These are phyloP conservation scores for Chalciporus chontae DNA, from an alignment of 768 basidiomycete genomes.

Conservation along the genomic window DNA sequence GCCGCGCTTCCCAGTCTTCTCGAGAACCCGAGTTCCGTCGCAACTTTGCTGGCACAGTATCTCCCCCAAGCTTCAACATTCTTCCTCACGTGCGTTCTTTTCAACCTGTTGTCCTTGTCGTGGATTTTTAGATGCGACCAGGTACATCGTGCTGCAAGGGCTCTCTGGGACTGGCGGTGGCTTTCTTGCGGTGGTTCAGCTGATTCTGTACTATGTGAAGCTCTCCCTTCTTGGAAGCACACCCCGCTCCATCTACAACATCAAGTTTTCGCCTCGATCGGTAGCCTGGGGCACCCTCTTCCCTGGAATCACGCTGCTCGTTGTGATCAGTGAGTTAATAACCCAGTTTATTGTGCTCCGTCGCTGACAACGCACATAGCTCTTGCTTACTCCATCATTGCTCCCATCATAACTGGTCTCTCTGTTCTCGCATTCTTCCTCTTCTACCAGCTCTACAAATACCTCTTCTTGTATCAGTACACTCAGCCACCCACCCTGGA, in stretches of 20 bases:
- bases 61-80: constrained; percentile 84
- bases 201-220: constrained; percentile 89
- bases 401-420: constrained; percentile 92
- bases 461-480: constrained; percentile 77
- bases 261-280: constrained; percentile 69
- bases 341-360: not conserved
- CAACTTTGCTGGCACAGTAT: constrained; percentile 68
- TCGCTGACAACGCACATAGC: constrained; percentile 35
- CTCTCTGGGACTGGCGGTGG: constrained; percentile 76
- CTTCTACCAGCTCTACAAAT: constrained; percentile 83
- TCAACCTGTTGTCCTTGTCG: not conserved
- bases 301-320: constrained; percentile 69
- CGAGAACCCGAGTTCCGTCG: constrained; percentile 65
- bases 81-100: constrained; percentile 69
- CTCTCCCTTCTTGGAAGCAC: constrained; percentile 84
- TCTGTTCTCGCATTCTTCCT: constrained; percentile 77
- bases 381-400: constrained; percentile 81
- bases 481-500: constrained; percentile 68
- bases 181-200: constrained; percentile 71
- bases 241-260: constrained; percentile 76
- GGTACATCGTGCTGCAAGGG: constrained; percentile 78
- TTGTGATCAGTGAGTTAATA: constrained; percentile 67
- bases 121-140: constrained; percentile 22
- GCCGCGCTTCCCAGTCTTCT: constrained; percentile 61
- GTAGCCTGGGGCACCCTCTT: constrained; percentile 77